Evolutionary conservation across 1,284 basidiomycete genomes (phyloP).

Genomic region (Stygiomarasmius scandens): DNA sequence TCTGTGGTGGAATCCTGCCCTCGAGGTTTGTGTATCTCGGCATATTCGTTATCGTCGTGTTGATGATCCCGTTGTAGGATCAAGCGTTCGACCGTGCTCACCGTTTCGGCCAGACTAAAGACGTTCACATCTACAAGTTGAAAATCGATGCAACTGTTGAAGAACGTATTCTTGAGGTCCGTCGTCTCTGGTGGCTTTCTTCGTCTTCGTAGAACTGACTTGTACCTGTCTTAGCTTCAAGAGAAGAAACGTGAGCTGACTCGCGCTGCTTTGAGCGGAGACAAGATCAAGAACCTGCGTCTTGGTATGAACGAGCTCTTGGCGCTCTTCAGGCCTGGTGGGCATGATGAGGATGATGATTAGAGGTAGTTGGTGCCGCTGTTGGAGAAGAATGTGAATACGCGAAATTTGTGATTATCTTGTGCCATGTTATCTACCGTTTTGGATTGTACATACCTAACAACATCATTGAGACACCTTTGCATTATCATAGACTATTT

Average conservation of each 20-base stretch:
- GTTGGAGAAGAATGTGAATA: too few relatives aligned
- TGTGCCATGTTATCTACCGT: too few relatives aligned
- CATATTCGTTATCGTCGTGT: too few relatives aligned
- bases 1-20: slow-evolving; percentile 61
- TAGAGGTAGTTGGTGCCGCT: neutral
- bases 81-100: slow-evolving; percentile 96
- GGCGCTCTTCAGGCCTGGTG: slow-evolving; percentile 70
- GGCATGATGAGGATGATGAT: slow-evolving; percentile 50
- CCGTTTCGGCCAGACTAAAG: slow-evolving; percentile 83
- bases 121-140: slow-evolving; percentile 93
- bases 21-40: slow-evolving; percentile 26
- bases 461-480: too few relatives aligned
- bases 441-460: too few relatives aligned
- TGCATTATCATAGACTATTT: too few relatives aligned
- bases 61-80: slow-evolving; percentile 44
- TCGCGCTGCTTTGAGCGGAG: slow-evolving; percentile 84
- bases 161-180: slow-evolving; percentile 77
- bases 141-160: slow-evolving; percentile 90
- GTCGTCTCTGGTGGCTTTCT: slow-evolving; percentile 18
- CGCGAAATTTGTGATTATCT: too few relatives aligned
- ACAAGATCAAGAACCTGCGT: slow-evolving; percentile 82
- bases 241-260: slow-evolving; percentile 87
- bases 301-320: slow-evolving; percentile 84
- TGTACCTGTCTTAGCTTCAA: slow-evolving; percentile 58
- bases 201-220: slow-evolving; percentile 13